These are phyloP conservation scores for Stagonosporopsis chrysanthemi DNA, from an alignment of 2,329 filamentous ascomycete species.

Conservation along the genomic window DNA sequence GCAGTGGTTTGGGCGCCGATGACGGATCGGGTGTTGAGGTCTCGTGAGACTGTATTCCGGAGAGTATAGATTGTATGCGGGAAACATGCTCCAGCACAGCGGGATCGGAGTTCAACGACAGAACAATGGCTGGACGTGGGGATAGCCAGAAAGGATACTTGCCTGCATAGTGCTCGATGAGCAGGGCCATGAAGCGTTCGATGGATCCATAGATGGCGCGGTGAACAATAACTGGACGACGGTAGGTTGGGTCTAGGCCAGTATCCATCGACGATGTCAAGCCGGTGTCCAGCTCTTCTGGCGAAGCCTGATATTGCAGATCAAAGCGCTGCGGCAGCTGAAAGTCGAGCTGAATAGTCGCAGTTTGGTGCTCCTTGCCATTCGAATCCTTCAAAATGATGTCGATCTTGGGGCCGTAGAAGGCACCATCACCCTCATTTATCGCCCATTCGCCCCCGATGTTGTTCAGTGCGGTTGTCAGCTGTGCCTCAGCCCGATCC, in stretches of 20 bases:
- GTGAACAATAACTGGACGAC: constrained; percentile 78
- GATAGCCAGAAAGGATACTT: constrained; percentile 88
- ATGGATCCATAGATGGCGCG: constrained; percentile 84
- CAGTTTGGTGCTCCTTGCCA: constrained; percentile 87
- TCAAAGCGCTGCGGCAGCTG: constrained; percentile 85
- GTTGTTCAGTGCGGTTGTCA: constrained; percentile 68
- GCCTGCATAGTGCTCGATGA: constrained; percentile 84
- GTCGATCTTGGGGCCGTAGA: constrained; percentile 93
- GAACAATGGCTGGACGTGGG: constrained; percentile 76
- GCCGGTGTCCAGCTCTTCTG: constrained; percentile 66
- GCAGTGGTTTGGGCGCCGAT: constrained; percentile 47
- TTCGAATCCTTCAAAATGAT: constrained; percentile 77
- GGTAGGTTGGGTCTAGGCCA: constrained; percentile 34
- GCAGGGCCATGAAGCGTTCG: constrained; percentile 82
- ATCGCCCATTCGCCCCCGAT: constrained; percentile 74
- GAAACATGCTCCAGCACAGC: constrained; percentile 60
- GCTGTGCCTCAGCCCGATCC: constrained; percentile 70
- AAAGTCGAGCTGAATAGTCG: constrained; percentile 89
- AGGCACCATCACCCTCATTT: constrained; percentile 84
- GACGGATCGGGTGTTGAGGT: constrained; percentile 6
- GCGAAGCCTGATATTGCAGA: constrained; percentile 75
- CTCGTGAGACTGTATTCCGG: constrained; percentile 35
- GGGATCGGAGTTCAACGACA: constrained; percentile 72
- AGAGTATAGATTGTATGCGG: constrained; percentile 47
- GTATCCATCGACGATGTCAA: constrained; percentile 56